Evolutionary conservation across 768 basidiomycete genomes (phyloP).

Genomic region (Collybiopsis confluens): DNA sequence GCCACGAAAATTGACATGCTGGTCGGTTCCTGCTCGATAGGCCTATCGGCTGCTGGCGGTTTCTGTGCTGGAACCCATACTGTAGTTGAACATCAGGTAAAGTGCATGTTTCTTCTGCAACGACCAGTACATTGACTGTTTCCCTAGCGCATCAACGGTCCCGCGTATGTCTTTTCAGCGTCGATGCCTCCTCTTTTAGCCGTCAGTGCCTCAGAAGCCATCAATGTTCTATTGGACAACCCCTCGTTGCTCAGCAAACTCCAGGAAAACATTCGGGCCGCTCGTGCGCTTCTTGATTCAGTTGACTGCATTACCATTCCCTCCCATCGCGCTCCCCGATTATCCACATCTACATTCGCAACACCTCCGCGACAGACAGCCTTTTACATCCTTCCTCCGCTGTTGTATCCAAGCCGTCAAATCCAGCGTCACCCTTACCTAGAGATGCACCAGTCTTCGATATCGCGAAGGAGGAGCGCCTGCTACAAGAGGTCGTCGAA

Average conservation of each 20-base stretch:
- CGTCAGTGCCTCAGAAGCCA: constrained; percentile 82
- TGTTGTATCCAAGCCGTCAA: constrained; percentile 35
- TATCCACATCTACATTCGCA: constrained; percentile 74
- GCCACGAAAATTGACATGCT: constrained; percentile 91
- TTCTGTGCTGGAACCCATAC: constrained; percentile 89
- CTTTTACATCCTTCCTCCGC: constrained; percentile 21
- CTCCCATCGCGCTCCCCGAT: constrained; percentile 84
- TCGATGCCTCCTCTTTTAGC: constrained; percentile 88
- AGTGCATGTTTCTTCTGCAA: not conserved
- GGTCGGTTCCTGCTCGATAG: constrained; percentile 84
- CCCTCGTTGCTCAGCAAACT: constrained; percentile 74
- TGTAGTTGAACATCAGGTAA: constrained; percentile 85
- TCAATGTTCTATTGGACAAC: constrained; percentile 70
- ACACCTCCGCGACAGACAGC: constrained; percentile 16
- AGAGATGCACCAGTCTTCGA: constrained; percentile 53
- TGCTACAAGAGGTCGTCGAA: constrained; percentile 92
- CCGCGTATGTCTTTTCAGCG: constrained; percentile 94
- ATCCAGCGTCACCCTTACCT: constrained; percentile 42
- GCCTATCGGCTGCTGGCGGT: constrained; percentile 80
- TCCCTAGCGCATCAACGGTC: constrained; percentile 85
- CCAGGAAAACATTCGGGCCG: constrained; percentile 74
- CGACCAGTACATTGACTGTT: not conserved
- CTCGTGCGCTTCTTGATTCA: constrained; percentile 78
- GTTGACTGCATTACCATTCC: constrained; percentile 80
- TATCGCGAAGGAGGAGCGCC: constrained; percentile 64